Evolutionary conservation across 805 yeast genomes (phyloP), one percentile per base, ranked within the genome.

Genomic region (Tetrapisispora nanseiensis): DNA sequence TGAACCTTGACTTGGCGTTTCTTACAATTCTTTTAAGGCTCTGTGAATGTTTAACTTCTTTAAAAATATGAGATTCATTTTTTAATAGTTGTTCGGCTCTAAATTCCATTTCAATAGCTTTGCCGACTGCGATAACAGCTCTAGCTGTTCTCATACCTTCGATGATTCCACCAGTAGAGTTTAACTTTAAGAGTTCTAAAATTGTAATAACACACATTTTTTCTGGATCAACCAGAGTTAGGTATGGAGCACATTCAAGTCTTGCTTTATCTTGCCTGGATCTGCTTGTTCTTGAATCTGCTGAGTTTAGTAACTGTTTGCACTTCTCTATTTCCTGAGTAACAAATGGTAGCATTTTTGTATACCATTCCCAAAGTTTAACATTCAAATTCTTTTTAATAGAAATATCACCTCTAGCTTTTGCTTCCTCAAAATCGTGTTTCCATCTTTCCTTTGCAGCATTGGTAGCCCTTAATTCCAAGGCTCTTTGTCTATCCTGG

Each of bases 361-460:
- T 71, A 50, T 82, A 81, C 98, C 98, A 92, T 45, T 76, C 75
- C 76, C 86, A 92, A 31, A 92, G 65, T 50, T 79, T 78, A 1
- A 78, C 80, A 45, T 86, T 87, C 31, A 89, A 66, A 11, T 76
- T 72, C 44, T 76, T 74, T 36, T 76, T 74, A 30, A 78, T 61
- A 4, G 76, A 59, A 41, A 74, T 55, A 11, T 71, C 76, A 19
- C 86, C 86, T 49, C 81, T 70, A 37, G 71, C 69, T 44, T 69
- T 68, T 55, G 78, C 70, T 41, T 75, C 78, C 52, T 86, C 94
- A 51, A 75, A 82, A 48, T 80, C 89, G 51, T 79, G 80, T 57
- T 77, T 80, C 98, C 98, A 90, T 59, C 84, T 82, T 54, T 81
- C 86, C 48, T 75, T 77, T 0, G 97, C 95, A 1, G 90, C 89